These are phyloP conservation scores for Apiotrichum gamsii DNA, from an alignment of 1,284 basidiomycete genomes.

Conservation along the genomic window DNA sequence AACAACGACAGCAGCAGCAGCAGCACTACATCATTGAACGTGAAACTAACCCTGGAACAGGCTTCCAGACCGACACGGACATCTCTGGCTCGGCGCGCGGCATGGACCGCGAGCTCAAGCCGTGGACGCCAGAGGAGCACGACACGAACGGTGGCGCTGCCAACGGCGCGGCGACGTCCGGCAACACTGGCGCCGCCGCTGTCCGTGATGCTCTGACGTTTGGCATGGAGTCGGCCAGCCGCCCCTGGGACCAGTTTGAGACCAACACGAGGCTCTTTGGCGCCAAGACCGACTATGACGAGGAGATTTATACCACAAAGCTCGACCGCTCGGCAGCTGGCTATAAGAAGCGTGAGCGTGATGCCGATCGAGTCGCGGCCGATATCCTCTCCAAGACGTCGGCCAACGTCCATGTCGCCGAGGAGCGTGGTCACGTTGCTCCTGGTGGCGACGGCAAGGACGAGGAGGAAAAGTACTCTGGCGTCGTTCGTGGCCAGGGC, in stretches of 20 bases:
- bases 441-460: constrained; percentile 61
- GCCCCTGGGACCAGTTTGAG: constrained; percentile 89
- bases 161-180: constrained; percentile 19
- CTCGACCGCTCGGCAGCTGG: constrained; percentile 78
- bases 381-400: constrained; percentile 68
- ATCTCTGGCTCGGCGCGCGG: constrained; percentile 56
- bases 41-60: constrained; percentile 45
- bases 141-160: constrained; percentile 18
- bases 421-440: constrained; percentile 68
- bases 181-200: constrained; percentile 7
- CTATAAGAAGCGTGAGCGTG: constrained; percentile 72
- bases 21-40: background rate
- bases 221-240: constrained; percentile 26
- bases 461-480: constrained; percentile 97
- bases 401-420: constrained; percentile 78
- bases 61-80: constrained; percentile 82
- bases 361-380: constrained; percentile 79
- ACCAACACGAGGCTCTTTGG: constrained; percentile 92
- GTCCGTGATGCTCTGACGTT: constrained; percentile 40
- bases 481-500: constrained; percentile 77
- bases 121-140: constrained; percentile 57
- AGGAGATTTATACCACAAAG: constrained; percentile 92
- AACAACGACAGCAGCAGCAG: background rate
- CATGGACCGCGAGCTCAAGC: constrained; percentile 70
- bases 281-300: constrained; percentile 83